Conservation (phyloP, 2,329 filamentous ascomycete genomes). For the Colletotrichum spaethianum region DNA sequence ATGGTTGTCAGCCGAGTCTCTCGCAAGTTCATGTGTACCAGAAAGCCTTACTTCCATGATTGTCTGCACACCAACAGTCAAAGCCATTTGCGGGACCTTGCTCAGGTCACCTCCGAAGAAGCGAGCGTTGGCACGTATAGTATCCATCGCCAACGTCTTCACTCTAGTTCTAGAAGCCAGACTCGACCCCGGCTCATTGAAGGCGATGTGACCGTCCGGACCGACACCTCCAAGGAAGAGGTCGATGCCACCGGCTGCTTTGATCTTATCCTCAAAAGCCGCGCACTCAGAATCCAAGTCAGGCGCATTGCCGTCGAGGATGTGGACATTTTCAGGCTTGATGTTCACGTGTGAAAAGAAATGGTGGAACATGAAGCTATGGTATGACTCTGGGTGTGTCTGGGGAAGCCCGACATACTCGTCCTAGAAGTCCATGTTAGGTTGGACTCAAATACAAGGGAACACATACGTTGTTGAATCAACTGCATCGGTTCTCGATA, state of each 20-base stretch:
- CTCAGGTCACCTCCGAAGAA: conserved; percentile 58
- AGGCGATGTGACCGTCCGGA: conserved; percentile 84
- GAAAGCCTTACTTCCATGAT: conserved; percentile 64
- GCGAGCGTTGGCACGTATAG: conserved; percentile 80
- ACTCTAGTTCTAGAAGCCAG: conserved; percentile 79
- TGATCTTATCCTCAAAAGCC: conserved; percentile 81
- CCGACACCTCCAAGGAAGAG: conserved; percentile 84
- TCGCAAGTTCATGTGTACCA: conserved; percentile 69
- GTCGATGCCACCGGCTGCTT: conserved; percentile 78
- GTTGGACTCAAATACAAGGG: background rate
- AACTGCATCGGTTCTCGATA: fast-evolving
- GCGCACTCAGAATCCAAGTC: conserved; percentile 80
- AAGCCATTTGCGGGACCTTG: conserved; percentile 44
- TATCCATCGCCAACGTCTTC: conserved; percentile 85
- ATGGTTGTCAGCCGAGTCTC: conserved; percentile 76
- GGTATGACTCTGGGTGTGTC: conserved; percentile 83
- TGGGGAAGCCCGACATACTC: conserved; percentile 82
- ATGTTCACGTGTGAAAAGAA: conserved; percentile 84
- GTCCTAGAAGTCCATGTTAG: conserved; percentile 65
- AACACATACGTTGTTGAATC: no score
- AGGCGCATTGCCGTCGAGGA: conserved; percentile 79
- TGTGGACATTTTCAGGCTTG: conserved; percentile 77
- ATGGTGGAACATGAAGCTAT: conserved; percentile 87
- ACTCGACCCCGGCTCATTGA: conserved; percentile 85
- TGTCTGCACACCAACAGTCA: conserved; percentile 56